phyloP scores from a whole-genome alignment of 306 rosid genomes.

The Hippophae rhamnoides region DNA sequence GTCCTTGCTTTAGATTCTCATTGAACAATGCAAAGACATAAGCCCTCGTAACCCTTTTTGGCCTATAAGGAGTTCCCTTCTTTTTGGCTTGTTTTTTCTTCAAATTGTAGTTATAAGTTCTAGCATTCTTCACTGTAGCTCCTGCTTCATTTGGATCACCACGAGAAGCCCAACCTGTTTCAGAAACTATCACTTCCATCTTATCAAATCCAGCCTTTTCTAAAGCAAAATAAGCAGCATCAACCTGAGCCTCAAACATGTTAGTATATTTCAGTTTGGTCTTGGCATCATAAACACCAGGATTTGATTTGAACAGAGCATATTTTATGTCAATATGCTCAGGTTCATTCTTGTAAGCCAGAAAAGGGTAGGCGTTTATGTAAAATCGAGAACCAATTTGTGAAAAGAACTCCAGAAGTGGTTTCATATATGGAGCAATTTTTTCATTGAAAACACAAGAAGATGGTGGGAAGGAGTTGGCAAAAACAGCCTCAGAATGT shows the following conservation, averaged over 20 bases:
- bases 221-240: constrained; percentile 77
- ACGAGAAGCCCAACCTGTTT: constrained; percentile 88
- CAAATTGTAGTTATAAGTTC: constrained; percentile 55
- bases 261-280: constrained; percentile 70
- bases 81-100: constrained; percentile 48
- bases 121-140: constrained; percentile 45
- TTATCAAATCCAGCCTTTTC: constrained; percentile 65
- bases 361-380: constrained; percentile 88
- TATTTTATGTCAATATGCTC: constrained; percentile 68
- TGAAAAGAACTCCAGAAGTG: constrained; percentile 69
- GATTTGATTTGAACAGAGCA: constrained; percentile 57
- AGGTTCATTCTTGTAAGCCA: constrained; percentile 82
- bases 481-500: constrained; percentile 88
- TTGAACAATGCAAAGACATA: constrained; percentile 83
- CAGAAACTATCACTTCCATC: constrained; percentile 72
- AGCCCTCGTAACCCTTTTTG: constrained; percentile 52
- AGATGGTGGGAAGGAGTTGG: constrained; percentile 78
- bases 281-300: constrained; percentile 64
- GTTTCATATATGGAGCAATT: constrained; percentile 49
- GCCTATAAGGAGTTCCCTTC: constrained; percentile 86
- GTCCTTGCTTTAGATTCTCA: constrained; percentile 84
- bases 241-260: constrained; percentile 79
- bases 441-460: constrained; percentile 69
- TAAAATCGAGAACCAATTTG: constrained; percentile 67
- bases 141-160: constrained; percentile 77